Conservation (phyloP, 1,139 yeast species). For the Geotrichum europaeum region DNA sequence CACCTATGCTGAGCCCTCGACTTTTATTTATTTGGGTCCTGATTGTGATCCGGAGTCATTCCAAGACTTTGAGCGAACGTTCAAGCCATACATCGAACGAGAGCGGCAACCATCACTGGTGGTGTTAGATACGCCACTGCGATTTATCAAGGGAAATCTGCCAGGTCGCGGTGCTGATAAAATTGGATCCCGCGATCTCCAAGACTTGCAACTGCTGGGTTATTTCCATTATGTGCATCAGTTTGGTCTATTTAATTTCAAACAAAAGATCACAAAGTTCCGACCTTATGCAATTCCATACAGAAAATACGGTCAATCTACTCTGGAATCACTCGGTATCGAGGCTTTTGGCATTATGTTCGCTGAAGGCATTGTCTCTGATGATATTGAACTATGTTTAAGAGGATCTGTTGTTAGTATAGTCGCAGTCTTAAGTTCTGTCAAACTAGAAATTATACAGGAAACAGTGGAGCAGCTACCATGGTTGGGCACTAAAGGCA, state of each 20-base stretch:
- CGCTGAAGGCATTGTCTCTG: conserved; percentile 28
- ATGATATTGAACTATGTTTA: conserved; percentile 26
- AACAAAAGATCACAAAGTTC: conserved; percentile 28
- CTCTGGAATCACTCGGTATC: conserved; percentile 11
- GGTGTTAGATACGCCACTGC: background rate
- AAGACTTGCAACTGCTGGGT: conserved; percentile 32
- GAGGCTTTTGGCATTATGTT: conserved; percentile 28
- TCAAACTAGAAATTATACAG: background rate
- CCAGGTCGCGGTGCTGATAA: conserved; percentile 13
- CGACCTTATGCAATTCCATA: conserved; percentile 28
- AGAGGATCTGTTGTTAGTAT: conserved; percentile 33
- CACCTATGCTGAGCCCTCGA: conserved; percentile 46
- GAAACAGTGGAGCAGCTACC: background rate
- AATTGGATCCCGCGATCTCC: conserved; percentile 29
- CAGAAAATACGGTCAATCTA: background rate
- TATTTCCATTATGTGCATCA: conserved; percentile 30
- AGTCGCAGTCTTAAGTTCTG: conserved; percentile 20
- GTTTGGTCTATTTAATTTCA: conserved; percentile 11
- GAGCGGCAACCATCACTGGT: background rate
- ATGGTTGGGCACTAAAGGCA: background rate
- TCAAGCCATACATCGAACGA: background rate
- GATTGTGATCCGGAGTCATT: conserved; percentile 20
- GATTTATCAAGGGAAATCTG: background rate
- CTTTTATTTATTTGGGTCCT: conserved; percentile 46
- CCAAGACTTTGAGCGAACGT: conserved; percentile 11